Percentiles rank a stretch among this genome's conserved stretches.
These are phyloP conservation scores for Raffaelea deltoideospora DNA, from an alignment of 2,329 filamentous ascomycete genomes.

Conservation along the genomic window DNA sequence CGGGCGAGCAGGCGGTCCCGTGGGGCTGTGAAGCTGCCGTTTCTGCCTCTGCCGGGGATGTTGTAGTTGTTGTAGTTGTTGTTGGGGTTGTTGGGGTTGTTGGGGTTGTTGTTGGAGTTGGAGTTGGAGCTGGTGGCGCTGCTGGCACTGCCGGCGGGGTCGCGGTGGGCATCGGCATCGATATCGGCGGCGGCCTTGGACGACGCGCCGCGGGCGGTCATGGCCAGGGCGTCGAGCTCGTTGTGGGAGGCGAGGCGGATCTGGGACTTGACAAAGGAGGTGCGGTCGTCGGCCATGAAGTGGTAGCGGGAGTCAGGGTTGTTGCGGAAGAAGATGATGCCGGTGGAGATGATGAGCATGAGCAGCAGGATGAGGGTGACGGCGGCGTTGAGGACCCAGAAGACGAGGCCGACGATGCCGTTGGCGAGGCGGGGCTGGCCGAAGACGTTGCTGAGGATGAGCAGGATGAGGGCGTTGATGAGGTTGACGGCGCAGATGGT, in stretches of 20 bases:
- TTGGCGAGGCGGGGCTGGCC: slow-evolving; percentile 61
- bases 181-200: slow-evolving; percentile 8
- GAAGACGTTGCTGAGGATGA: slow-evolving; percentile 72
- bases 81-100: slow-evolving; percentile 4
- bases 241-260: slow-evolving; percentile 56
- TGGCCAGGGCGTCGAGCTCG: slow-evolving; percentile 67
- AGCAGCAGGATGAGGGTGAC: slow-evolving; percentile 62
- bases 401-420: slow-evolving; percentile 67
- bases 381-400: slow-evolving; percentile 65
- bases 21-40: too few species aligned
- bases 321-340: slow-evolving; percentile 59
- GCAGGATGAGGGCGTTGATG: slow-evolving; percentile 62
- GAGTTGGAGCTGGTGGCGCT: neutral
- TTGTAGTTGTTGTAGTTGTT: too few species aligned
- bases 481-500: slow-evolving; percentile 69
- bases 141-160: slow-evolving; percentile 9
- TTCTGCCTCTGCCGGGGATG: too few species aligned
- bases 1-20: too few species aligned
- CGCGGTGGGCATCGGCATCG: slow-evolving; percentile 15
- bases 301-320: slow-evolving; percentile 78
- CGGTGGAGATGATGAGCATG: slow-evolving; percentile 53
- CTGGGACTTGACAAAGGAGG: slow-evolving; percentile 84
- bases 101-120: slow-evolving; percentile 1
- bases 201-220: slow-evolving; percentile 60
- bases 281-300: slow-evolving; percentile 75